A percentile compares a stretch with the other conserved stretches of the same genome.
phyloP scores from a whole-genome alignment of 1,284 basidiomycete genomes.

The Cryptococcus sp. region DNA sequence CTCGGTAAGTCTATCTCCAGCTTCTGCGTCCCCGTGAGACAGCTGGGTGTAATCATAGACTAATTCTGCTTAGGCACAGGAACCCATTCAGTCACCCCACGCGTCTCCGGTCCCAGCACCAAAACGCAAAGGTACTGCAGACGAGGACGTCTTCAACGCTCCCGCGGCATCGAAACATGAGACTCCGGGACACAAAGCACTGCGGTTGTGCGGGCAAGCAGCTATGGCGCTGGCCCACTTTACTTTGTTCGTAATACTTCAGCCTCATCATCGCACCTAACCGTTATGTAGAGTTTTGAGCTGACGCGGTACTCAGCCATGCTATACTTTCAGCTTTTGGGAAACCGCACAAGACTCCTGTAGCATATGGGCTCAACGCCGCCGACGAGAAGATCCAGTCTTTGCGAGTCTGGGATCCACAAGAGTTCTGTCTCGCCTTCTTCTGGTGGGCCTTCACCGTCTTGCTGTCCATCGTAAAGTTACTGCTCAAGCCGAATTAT shows the following conservation, averaged over 20 bases:
- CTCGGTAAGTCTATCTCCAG: conserved; percentile 26
- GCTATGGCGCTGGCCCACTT: conserved; percentile 26
- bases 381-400: conserved; percentile 43
- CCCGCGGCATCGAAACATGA: background rate
- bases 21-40: too few relatives aligned
- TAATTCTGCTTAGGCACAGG: conserved; percentile 25
- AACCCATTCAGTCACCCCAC: conserved; percentile 39
- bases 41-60: background rate
- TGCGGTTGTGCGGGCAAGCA: conserved; percentile 9
- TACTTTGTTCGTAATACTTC: conserved; percentile 25
- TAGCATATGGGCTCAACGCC: conserved; percentile 2
- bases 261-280: background rate
- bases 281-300: background rate
- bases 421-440: conserved; percentile 50
- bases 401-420: conserved; percentile 51
- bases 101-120: conserved; percentile 41
- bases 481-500: background rate
- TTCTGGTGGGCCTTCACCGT: conserved; percentile 47
- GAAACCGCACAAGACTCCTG: conserved; percentile 13
- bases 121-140: conserved; percentile 8
- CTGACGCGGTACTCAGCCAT: conserved; percentile 17
- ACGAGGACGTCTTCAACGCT: conserved; percentile 20
- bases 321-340: conserved; percentile 37
- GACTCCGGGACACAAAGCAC: conserved; percentile 2
- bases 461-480: background rate